Evolutionary conservation across 805 yeast species (phyloP), one percentile per base, ranked within the genome.

Genomic region (Brettanomyces nanus): DNA sequence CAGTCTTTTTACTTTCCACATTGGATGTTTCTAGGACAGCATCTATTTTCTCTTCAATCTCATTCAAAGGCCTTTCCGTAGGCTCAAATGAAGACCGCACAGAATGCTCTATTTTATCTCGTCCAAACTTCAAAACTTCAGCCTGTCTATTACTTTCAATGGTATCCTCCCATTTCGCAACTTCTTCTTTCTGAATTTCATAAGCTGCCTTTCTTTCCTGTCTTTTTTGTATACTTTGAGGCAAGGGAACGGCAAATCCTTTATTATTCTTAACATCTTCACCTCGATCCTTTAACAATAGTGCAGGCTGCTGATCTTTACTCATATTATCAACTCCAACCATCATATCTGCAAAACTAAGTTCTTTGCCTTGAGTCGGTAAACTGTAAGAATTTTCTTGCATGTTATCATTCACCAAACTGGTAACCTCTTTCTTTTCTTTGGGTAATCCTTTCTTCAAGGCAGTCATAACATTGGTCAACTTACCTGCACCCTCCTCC

Each of bases 141-240:
- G 95, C 92, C 43, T 77, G 75, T 48, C 95, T 75, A 49, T 85
- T 83, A 40, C 74, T 72, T 44, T 77, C 76, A 19, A 92, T 85
- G 1, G 80, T 74, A 36, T 87, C 95, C 38, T 78, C 74, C 97
- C 98, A 92, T 59, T 81, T 83, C 42, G 76, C 70, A 5, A 90
- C 84, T 54, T 92, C 95, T 31, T 80, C 82, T 48, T 80, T 86
- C 32, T 96, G 77, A 25, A 92, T 73, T 40, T 85, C 94, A 56
- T 84, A 89, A 0, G 98, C 97, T 2, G 90, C 97, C 40, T 69
- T 71, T 54, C 97, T 73, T 49, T 89, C 95, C 47, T 81, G 73
- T 54, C 92, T 76, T 49, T 84, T 75, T 59, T 87, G 95, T 39
- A 90, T 78, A 47, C 95, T 75, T 50, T 77, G 75, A 1, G 97